These are phyloP conservation scores for Vanderwaltozyma polyspora DNA, from an alignment of 805 yeast genomes.

Conservation along the genomic window DNA sequence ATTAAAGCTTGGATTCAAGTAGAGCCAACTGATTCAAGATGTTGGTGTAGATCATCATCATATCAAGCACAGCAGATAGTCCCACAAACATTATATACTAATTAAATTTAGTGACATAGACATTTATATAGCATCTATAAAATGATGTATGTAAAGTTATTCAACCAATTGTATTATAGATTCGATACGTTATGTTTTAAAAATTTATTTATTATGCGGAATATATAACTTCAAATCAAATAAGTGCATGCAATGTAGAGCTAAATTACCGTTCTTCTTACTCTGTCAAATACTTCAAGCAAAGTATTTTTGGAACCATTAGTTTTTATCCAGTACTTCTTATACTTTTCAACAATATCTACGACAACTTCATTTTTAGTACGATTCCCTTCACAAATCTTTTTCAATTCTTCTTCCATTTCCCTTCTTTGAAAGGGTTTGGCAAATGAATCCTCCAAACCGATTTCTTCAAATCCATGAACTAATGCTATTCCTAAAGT, in stretches of 20 bases:
- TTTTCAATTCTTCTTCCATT: constrained; percentile 55
- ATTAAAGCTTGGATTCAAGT: constrained; percentile 55
- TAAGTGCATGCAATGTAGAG: too few relatives aligned
- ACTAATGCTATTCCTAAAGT: constrained; percentile 76
- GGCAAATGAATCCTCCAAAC: constrained; percentile 63
- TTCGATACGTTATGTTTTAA: too few relatives aligned
- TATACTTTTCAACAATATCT: constrained; percentile 46
- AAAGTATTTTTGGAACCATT: constrained; percentile 18
- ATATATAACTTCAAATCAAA: too few relatives aligned
- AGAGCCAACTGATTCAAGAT: constrained; percentile 49
- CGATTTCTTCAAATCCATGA: constrained; percentile 76
- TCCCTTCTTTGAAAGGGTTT: constrained; percentile 80
- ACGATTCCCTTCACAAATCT: constrained; percentile 55
- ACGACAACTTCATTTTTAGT: constrained; percentile 42
- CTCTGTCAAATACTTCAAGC: constrained; percentile 21
- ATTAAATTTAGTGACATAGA: not conserved
- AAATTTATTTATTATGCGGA: too few relatives aligned
- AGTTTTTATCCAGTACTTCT: constrained; percentile 33
- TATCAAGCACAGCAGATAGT: constrained; percentile 1
- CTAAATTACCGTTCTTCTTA: constrained; percentile 5
- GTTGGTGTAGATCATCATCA: constrained; percentile 50
- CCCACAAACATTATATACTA: constrained; percentile 1
- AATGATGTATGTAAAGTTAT: too few relatives aligned
- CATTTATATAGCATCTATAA: not conserved
- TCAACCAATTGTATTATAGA: too few relatives aligned